Base-by-base conservation (phyloP, 768 basidiomycete genomes). In the Roridomyces roridus region DNA sequence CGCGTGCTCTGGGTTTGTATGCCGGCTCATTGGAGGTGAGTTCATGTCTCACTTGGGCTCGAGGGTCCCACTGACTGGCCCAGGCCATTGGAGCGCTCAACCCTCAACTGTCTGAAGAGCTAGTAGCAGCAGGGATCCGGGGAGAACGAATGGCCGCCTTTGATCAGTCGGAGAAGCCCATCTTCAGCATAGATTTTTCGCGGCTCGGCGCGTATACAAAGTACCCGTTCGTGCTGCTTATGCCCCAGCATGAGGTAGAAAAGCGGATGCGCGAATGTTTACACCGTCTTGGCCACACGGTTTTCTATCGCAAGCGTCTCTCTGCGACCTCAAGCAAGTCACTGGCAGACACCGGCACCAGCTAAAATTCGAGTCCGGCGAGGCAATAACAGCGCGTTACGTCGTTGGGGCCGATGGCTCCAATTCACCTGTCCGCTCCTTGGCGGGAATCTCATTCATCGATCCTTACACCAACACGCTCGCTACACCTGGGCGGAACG, bases 21-120 rank as follows among this genome's bases (percentile, higher is more conserved):
- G 74, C 81, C 9, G 74, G 74, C 39, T 80, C 81, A 8, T 66
- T 82, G n/a, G 81, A 82, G 65, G 80, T 74, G 52, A 24, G 70
- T 49, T 9, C 23, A 31, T 15, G 34, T 20, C 23, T 17, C 25
- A 20, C 31, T 4, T 35, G 39, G 9, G 31, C 2, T 50, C 6
- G 8, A 24, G 21, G 21, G 31, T 11, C 42, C 21, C 46, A 57
- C 46, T 9, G 52, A 9, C 31, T 39, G 43, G 5, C 21, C 80
- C 23, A 52, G 51, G 42, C 51, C 41, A 41, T 52, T 34, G 51
- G 7, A 9, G 35, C 51, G 9, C n/a, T 52, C 18, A 17, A 44
- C 36, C 42, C 42, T 11, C 42, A 52, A 52, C 15, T 52, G 34
- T 7, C 42, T 44, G 51, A 15, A 36, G 51, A 52, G 6, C 15